These are phyloP conservation scores for Coemansia sp. DNA, from an alignment of 192 early-diverging fungal genomes.

Conservation along the genomic window DNA sequence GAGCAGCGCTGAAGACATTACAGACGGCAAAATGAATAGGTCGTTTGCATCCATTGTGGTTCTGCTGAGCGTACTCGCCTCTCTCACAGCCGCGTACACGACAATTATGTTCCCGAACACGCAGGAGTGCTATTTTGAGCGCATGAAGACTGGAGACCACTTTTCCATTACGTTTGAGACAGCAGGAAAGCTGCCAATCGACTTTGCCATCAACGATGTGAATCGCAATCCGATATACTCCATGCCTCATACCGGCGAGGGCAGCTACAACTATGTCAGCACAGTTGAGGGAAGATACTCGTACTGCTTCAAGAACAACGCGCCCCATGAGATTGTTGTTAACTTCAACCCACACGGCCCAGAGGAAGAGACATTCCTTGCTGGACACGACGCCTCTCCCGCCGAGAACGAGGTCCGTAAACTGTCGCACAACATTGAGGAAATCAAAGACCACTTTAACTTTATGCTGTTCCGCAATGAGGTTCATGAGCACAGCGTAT, in stretches of 20 bases:
- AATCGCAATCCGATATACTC: conserved; percentile 32
- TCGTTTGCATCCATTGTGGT: conserved; percentile 22
- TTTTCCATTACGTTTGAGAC: conserved; percentile 54
- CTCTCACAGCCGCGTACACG: conserved; percentile 45
- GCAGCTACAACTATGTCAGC: conserved; percentile 42
- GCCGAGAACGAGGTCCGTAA: conserved; percentile 50
- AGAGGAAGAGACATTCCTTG: conserved; percentile 40
- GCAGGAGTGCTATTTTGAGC: conserved; percentile 54
- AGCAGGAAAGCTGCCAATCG: conserved; percentile 49
- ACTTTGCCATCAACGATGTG: conserved; percentile 38
- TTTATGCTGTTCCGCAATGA: conserved; percentile 55
- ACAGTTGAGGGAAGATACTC: conserved; percentile 42
- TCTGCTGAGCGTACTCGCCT: conserved; percentile 29
- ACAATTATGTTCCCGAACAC: conserved; percentile 47
- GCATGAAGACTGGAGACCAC: conserved; percentile 44
- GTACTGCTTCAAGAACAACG: conserved; percentile 51
- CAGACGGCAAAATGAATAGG: conserved; percentile 34
- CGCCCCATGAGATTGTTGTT: conserved; percentile 50
- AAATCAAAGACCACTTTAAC: conserved; percentile 51
- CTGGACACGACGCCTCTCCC: conserved; percentile 34
- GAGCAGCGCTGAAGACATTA: not conserved
- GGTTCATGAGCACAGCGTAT: conserved; percentile 48
- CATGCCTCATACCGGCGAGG: conserved; percentile 49
- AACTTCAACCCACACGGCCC: conserved; percentile 54
- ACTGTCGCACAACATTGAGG: conserved; percentile 51